A percentile compares a stretch with the other conserved stretches of the same genome.
These are phyloP conservation scores for Lyophyllum atratum DNA, from an alignment of 768 basidiomycete species.

Conservation along the genomic window DNA sequence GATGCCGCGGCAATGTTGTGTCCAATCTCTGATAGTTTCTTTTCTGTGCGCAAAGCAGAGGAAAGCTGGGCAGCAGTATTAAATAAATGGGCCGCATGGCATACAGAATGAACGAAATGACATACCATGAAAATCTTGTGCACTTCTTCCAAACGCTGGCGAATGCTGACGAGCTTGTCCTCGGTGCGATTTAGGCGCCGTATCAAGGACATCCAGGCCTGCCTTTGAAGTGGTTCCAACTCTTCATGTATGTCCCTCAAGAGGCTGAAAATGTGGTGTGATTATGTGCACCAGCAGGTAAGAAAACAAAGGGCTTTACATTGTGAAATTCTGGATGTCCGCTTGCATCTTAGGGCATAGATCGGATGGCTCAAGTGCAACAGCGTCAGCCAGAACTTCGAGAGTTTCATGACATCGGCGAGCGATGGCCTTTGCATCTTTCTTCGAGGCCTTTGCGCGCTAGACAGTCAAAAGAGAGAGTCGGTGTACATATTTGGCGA, in stretches of 20 bases:
- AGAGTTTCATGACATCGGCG: not conserved
- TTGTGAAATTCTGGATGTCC: not conserved
- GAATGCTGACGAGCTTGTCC: not conserved
- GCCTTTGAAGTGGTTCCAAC: not conserved
- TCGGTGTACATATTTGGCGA: not conserved
- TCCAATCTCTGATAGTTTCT: not conserved
- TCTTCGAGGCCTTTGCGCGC: not conserved
- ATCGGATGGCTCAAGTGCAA: not conserved
- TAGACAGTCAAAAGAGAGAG: not conserved
- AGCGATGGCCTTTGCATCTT: not conserved
- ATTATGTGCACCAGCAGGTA: too few species aligned
- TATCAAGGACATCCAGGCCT: not conserved
- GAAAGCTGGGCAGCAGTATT: not conserved
- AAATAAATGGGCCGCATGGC: not conserved
- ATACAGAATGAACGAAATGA: not conserved
- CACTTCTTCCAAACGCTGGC: not conserved
- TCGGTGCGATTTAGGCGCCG: not conserved
- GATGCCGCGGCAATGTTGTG: not conserved
- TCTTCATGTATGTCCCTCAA: not conserved
- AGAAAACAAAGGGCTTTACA: not conserved
- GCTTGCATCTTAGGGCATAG: not conserved
- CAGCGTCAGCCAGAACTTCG: not conserved
- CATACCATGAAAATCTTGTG: not conserved
- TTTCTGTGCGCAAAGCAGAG: not conserved
- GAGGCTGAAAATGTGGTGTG: not conserved